A percentile compares a stretch with the other conserved stretches of the same genome.
phyloP scores from a whole-genome alignment of 805 yeast species.

The Schwanniomyces vanrijiae region DNA sequence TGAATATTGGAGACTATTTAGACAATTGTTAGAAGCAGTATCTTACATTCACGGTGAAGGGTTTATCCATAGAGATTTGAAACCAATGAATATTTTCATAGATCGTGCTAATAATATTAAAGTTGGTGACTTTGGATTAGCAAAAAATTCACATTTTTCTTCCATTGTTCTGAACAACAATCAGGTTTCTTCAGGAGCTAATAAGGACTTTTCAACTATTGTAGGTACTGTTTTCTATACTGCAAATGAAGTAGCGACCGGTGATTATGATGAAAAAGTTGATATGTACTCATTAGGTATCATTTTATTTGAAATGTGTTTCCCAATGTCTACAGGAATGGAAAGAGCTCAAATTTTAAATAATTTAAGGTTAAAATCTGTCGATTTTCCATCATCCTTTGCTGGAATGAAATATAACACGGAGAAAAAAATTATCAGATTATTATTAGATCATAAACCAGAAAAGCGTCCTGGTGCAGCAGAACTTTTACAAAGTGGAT shows the following conservation, averaged over 20 bases:
- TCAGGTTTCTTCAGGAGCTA: conserved; percentile 32
- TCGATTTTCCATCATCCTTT: conserved; percentile 75
- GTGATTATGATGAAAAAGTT: conserved; percentile 87
- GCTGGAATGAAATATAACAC: conserved; percentile 46
- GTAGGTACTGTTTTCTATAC: conserved; percentile 94
- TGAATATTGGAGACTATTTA: conserved; percentile 86
- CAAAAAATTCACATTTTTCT: conserved; percentile 73
- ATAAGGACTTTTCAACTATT: conserved; percentile 83
- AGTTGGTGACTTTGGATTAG: conserved; percentile 96
- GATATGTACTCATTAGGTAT: conserved; percentile 95
- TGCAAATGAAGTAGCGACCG: conserved; percentile 81
- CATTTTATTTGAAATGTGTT: conserved; percentile 94
- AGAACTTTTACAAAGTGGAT: conserved; percentile 73
- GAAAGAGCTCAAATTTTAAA: conserved; percentile 80
- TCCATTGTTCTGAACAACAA: conserved; percentile 37
- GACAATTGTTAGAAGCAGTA: conserved; percentile 87
- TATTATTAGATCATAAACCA: conserved; percentile 79
- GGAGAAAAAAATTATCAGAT: conserved; percentile 67
- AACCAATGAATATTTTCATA: conserved; percentile 94
- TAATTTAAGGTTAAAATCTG: conserved; percentile 54
- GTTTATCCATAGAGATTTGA: conserved; percentile 90
- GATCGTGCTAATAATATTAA: conserved; percentile 87
- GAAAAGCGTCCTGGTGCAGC: conserved; percentile 76
- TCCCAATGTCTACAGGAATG: conserved; percentile 85
- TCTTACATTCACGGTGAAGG: conserved; percentile 91